Percentiles rank a stretch among this genome's conserved stretches.
phyloP scores from a whole-genome alignment of 73 alveolate genomes.

The Stentor roeselii region DNA sequence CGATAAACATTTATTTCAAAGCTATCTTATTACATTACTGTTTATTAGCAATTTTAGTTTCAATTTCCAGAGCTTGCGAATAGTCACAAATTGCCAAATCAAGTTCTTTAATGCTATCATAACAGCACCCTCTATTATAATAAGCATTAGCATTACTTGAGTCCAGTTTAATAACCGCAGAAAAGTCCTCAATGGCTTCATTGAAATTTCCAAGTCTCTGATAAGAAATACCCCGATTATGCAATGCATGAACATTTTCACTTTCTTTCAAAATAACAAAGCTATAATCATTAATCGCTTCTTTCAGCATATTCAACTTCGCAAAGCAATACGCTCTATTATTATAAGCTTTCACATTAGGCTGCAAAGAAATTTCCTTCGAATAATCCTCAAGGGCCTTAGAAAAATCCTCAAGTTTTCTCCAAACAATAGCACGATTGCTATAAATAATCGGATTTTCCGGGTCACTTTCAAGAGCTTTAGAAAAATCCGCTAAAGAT shows the following conservation, averaged over 20 bases:
- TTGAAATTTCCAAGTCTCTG: slow-evolving; percentile 86
- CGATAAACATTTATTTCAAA: too few species aligned
- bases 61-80: slow-evolving; percentile 88
- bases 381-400: slow-evolving; percentile 91
- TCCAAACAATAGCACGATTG: slow-evolving; percentile 89
- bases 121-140: slow-evolving; percentile 95
- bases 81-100: slow-evolving; percentile 88
- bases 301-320: background rate
- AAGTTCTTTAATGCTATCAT: slow-evolving; percentile 90
- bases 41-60: slow-evolving; percentile 24
- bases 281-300: background rate
- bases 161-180: slow-evolving; percentile 81
- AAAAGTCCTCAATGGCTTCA: slow-evolving; percentile 93
- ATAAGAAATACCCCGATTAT: slow-evolving; percentile 92
- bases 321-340: slow-evolving; percentile 95
- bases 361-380: slow-evolving; percentile 65
- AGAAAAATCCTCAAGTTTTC: slow-evolving; percentile 90
- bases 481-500: slow-evolving; percentile 86
- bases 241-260: slow-evolving; percentile 85
- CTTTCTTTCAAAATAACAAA: slow-evolving; percentile 66
- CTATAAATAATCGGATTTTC: slow-evolving; percentile 88
- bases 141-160: slow-evolving; percentile 95
- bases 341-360: slow-evolving; percentile 77
- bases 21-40: too few species aligned
- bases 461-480: slow-evolving; percentile 89